A percentile compares a stretch with the other conserved stretches of the same genome.
Evolutionary conservation across 2,329 filamentous ascomycete species (phyloP).

Genomic region (Fusarium sublunatum): DNA sequence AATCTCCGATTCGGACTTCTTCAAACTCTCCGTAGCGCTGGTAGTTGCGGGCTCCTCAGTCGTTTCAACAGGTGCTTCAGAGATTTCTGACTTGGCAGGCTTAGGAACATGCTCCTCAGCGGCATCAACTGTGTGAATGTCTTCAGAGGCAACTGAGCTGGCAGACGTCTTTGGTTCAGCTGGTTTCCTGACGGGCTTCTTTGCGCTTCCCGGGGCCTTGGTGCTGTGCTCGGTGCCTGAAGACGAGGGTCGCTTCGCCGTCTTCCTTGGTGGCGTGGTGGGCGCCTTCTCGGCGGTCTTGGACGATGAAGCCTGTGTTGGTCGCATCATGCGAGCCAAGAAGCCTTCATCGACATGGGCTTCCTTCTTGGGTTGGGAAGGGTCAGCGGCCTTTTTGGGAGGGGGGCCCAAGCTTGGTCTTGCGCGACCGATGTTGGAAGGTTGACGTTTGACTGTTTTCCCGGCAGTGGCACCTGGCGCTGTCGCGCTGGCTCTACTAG

Average conservation of each 20-base stretch:
- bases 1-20: constrained; percentile 12
- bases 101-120: constrained; percentile 21
- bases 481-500: constrained; percentile 59
- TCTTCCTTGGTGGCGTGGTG: constrained; percentile 61
- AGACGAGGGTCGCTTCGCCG: constrained; percentile 40
- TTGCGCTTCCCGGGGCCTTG: constrained; percentile 43
- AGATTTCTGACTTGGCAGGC: constrained; percentile 4
- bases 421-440: constrained; percentile 57
- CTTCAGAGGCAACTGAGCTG: constrained; percentile 16
- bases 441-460: constrained; percentile 58
- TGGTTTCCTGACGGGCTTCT: constrained; percentile 28
- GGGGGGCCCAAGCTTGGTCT: constrained; percentile 68
- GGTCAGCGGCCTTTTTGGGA: constrained; percentile 60
- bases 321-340: constrained; percentile 84
- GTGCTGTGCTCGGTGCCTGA: constrained; percentile 37
- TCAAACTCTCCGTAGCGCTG: not conserved
- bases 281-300: constrained; percentile 73
- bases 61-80: constrained; percentile 8
- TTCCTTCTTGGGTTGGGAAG: constrained; percentile 58
- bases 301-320: constrained; percentile 75
- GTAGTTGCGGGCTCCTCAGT: constrained; percentile 6
- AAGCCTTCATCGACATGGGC: constrained; percentile 75
- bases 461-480: constrained; percentile 33
- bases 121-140: constrained; percentile 9
- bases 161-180: constrained; percentile 13